phyloP scores from a whole-genome alignment of 1,139 yeast species.

The Sugiyamaella japonica region DNA sequence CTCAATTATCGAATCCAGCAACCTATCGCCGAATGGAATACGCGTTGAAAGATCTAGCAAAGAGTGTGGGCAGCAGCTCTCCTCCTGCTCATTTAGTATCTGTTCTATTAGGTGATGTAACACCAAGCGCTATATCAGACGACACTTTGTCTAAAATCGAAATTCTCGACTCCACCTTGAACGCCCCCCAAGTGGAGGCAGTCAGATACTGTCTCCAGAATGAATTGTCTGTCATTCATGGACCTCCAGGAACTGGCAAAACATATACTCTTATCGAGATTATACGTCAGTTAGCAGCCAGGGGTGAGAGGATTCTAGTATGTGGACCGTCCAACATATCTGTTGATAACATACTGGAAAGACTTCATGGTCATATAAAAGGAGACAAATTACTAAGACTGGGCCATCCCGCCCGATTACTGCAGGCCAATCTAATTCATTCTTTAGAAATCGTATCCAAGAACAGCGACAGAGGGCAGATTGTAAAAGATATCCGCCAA shows the following conservation, averaged over 20 bases:
- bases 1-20: slow-evolving; percentile 42
- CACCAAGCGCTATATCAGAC: slow-evolving; percentile 24
- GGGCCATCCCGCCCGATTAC: slow-evolving; percentile 90
- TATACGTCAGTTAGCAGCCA: slow-evolving; percentile 66
- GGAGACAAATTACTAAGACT: slow-evolving; percentile 66
- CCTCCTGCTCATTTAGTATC: slow-evolving; percentile 29
- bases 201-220: slow-evolving; percentile 52
- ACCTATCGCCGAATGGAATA: slow-evolving; percentile 74
- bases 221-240: slow-evolving; percentile 62
- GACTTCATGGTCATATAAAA: slow-evolving; percentile 56
- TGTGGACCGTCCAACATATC: slow-evolving; percentile 98
- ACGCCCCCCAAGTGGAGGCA: slow-evolving; percentile 72
- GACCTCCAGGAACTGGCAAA: slow-evolving; percentile 81
- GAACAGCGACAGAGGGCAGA: slow-evolving; percentile 58
- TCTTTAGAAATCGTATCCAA: slow-evolving; percentile 75
- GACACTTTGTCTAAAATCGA: slow-evolving; percentile 27
- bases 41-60: slow-evolving; percentile 67
- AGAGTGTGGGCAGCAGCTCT: slow-evolving; percentile 38
- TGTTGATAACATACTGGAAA: slow-evolving; percentile 85
- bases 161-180: slow-evolving; percentile 56
- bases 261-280: slow-evolving; percentile 87
- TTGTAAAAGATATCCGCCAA: slow-evolving; percentile 63
- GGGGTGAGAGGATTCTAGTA: slow-evolving; percentile 70
- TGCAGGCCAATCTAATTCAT: slow-evolving; percentile 63
- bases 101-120: slow-evolving; percentile 33